Percentiles rank a stretch among this genome's conserved stretches.
phyloP scores from a whole-genome alignment of 345 rosid genomes.

The Salix caprea region DNA sequence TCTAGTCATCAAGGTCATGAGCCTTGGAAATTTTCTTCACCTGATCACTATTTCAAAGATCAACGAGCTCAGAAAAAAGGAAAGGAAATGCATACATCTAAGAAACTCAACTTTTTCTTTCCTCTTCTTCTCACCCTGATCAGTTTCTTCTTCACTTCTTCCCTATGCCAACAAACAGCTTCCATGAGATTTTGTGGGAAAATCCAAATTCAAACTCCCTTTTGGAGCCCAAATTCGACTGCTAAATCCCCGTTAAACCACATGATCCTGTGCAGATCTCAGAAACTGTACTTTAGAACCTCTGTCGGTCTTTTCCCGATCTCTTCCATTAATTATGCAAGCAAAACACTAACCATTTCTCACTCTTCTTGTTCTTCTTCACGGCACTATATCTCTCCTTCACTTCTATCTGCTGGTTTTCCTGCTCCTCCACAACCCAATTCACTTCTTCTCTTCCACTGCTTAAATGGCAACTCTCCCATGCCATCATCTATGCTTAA shows the following conservation, averaged over 20 bases:
- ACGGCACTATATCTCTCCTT: slow-evolving; percentile 25
- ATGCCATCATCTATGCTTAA: slow-evolving; percentile 1
- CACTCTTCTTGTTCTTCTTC: slow-evolving; percentile 37
- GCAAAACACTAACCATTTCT: slow-evolving; percentile 33
- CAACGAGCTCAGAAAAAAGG: neutral
- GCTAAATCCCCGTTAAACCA: slow-evolving; percentile 14
- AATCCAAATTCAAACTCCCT: slow-evolving; percentile 18
- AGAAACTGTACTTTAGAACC: slow-evolving; percentile 46
- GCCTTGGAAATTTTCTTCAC: neutral
- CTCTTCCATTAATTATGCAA: slow-evolving; percentile 45
- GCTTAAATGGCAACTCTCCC: slow-evolving; percentile 18
- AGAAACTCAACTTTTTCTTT: slow-evolving; percentile 19
- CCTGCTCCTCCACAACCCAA: slow-evolving; percentile 33
- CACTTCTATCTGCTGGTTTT: slow-evolving; percentile 38
- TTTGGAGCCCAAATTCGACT: slow-evolving; percentile 21
- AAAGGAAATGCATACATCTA: slow-evolving; percentile 27
- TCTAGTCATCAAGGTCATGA: neutral
- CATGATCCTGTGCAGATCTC: slow-evolving; percentile 47
- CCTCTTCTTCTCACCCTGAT: slow-evolving; percentile 11
- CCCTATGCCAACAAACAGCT: slow-evolving; percentile 10
- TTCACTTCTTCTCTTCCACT: slow-evolving; percentile 44
- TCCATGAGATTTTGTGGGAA: slow-evolving; percentile 34
- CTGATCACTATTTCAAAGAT: neutral
- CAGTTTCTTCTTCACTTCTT: slow-evolving; percentile 14
- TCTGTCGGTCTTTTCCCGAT: slow-evolving; percentile 41